Evolutionary conservation across 2,329 filamentous ascomycete species (phyloP).

Genomic region (Simplicillium sp.): DNA sequence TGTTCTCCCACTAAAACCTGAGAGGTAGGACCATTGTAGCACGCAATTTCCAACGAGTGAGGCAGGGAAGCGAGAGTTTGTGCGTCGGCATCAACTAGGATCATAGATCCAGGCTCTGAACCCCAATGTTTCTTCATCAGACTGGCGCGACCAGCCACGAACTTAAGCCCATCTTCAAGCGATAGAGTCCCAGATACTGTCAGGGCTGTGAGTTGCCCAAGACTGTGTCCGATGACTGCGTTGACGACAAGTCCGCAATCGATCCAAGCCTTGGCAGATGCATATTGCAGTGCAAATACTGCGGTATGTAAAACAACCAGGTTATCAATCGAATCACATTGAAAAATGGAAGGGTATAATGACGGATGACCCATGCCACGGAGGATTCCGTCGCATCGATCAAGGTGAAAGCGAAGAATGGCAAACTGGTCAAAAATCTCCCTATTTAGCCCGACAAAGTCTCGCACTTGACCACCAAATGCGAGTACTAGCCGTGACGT

Average conservation of each 20-base stretch:
- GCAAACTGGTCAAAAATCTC: neutral
- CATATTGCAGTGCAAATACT: constrained; percentile 8
- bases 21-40: constrained; percentile 5
- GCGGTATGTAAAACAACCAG: constrained; percentile 2
- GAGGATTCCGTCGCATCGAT: neutral
- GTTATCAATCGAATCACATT: neutral
- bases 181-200: constrained; percentile 19
- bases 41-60: neutral
- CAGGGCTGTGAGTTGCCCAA: constrained; percentile 27
- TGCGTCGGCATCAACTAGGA: constrained; percentile 12
- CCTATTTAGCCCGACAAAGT: constrained; percentile 6
- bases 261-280: constrained; percentile 9
- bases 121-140: constrained; percentile 23
- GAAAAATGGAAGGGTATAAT: constrained; percentile 3
- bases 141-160: constrained; percentile 19
- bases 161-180: constrained; percentile 18
- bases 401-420: neutral
- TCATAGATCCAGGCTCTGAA: constrained; percentile 22
- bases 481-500: neutral
- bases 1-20: neutral
- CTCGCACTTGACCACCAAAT: neutral
- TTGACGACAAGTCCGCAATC: constrained; percentile 5
- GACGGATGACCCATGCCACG: neutral
- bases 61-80: neutral
- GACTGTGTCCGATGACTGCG: constrained; percentile 23